Percentiles rank a stretch among this genome's conserved stretches.
phyloP scores from a whole-genome alignment of 192 early-diverging fungal species.

The Coemansia sp. region DNA sequence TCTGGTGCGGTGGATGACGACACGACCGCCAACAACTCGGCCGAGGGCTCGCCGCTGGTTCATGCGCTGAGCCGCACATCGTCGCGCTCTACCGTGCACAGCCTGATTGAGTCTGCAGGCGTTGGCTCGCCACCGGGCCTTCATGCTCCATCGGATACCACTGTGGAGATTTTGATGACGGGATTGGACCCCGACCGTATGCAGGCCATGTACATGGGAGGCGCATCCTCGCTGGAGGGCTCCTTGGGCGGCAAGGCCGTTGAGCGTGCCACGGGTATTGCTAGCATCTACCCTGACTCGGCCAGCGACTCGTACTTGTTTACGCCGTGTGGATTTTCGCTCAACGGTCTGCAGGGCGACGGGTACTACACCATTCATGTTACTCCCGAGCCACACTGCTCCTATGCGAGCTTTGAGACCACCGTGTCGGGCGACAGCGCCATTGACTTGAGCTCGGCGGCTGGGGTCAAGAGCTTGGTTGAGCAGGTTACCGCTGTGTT shows the following conservation, averaged over 20 bases:
- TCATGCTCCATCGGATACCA: conserved; percentile 62
- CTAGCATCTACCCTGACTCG: conserved; percentile 76
- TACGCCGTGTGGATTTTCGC: conserved; percentile 94
- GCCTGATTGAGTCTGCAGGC: not conserved
- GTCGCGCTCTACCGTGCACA: conserved; percentile 40
- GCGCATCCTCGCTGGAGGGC: conserved; percentile 58
- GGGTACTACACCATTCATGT: conserved; percentile 97
- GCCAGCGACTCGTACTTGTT: conserved; percentile 88
- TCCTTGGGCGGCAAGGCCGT: conserved; percentile 64
- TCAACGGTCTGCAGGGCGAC: conserved; percentile 80
- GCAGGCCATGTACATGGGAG: conserved; percentile 69
- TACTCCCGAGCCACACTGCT: conserved; percentile 96
- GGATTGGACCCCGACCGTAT: conserved; percentile 78
- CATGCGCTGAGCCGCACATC: conserved; percentile 40
- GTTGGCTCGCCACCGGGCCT: not conserved
- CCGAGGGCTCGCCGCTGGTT: conserved; percentile 24
- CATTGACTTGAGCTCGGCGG: conserved; percentile 43
- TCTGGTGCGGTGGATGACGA: not conserved
- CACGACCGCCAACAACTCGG: conserved; percentile 35
- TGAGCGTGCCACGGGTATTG: conserved; percentile 76
- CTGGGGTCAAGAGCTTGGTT: conserved; percentile 65
- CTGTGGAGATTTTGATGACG: conserved; percentile 96
- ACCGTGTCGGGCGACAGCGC: conserved; percentile 69
- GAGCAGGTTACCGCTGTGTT: conserved; percentile 79
- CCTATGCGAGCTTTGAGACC: conserved; percentile 98